phyloP scores from a whole-genome alignment of 179 eudicot species.

The Actinidia arguta region DNA sequence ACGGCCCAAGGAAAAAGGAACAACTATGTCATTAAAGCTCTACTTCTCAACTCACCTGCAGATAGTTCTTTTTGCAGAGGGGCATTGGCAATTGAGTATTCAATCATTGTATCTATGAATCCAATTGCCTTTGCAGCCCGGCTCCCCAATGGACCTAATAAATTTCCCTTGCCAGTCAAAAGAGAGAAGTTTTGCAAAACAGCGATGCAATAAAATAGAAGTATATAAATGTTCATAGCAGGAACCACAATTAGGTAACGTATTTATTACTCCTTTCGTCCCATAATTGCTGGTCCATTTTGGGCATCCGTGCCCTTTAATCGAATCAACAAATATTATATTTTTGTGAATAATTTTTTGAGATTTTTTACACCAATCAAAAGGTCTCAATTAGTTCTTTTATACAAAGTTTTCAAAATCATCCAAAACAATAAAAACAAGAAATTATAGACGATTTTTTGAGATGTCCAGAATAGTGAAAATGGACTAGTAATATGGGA shows the following conservation, averaged over 20 bases:
- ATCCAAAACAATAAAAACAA: too few species aligned
- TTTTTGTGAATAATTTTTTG: too few species aligned
- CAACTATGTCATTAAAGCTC: not conserved
- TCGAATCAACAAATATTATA: too few species aligned
- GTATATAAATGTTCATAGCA: not conserved
- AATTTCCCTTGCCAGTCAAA: conserved; percentile 12
- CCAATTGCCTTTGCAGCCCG: conserved; percentile 99
- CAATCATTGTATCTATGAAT: conserved; percentile 94
- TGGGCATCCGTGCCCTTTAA: too few species aligned
- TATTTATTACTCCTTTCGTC: not conserved
- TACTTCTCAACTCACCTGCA: conserved; percentile 58
- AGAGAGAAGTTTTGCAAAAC: not conserved
- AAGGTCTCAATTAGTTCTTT: too few species aligned
- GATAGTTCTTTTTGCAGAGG: conserved; percentile 92
- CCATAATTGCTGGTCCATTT: too few species aligned
- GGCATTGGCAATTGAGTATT: conserved; percentile 83
- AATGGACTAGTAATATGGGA: too few species aligned
- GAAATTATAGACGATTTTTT: too few species aligned
- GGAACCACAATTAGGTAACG: too few species aligned
- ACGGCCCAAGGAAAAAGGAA: not conserved
- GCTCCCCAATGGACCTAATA: conserved; percentile 89
- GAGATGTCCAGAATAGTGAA: too few species aligned
- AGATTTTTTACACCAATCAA: too few species aligned
- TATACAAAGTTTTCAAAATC: too few species aligned
- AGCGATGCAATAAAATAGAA: not conserved